Evolutionary conservation across 1,284 basidiomycete species (phyloP), one percentile per base, ranked within the genome.

Genomic region (Porodaedalea pini): DNA sequence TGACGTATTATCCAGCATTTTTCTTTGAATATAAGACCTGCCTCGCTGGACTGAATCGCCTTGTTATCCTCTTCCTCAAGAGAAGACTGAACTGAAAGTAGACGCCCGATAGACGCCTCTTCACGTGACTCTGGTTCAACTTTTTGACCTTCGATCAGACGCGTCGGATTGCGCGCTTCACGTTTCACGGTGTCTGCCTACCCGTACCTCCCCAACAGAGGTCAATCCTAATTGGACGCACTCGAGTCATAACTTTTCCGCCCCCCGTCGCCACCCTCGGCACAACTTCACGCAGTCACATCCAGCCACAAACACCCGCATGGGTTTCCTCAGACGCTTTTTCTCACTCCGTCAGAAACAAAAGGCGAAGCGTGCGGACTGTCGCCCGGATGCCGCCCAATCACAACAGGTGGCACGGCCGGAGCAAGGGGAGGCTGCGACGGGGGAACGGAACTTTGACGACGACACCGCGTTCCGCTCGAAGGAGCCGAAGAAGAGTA

Each of bases 271-370:
- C 21, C 10, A 3, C 44, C 21, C 25, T 31, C 45, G 23, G 27
- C 45, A 29, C 32, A 6, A 13, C 32, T 34, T 34, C 32, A 34
- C 32, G 32, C 32, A 34, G 32, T 34, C 32, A 34, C 32, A 34
- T 47, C 45, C 13, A 27, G 10, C 32, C 32, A 34, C 23, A 47
- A 31, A 47, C 45, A 25, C 25, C 45, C 21, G 5, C 23, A 90
- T 90, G 86, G 82, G 83, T 21, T 80, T 89, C 56, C 71, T 90
- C 64, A 85, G 85, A 64, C 83, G 81, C 37, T 73, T 90, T 62
- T 78, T 90, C 54, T 89, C 88, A 8, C 72, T 90, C 32, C 77
- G 85, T 50, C 81, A 77, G 70, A 84, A 85, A 37, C 49, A 80
- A 69, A 78, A 75, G 64, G 81, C 79, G 70, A 82, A 81, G 51